These are phyloP conservation scores for Ganoderma sinense DNA, from an alignment of 1,284 basidiomycete species.

Conservation along the genomic window DNA sequence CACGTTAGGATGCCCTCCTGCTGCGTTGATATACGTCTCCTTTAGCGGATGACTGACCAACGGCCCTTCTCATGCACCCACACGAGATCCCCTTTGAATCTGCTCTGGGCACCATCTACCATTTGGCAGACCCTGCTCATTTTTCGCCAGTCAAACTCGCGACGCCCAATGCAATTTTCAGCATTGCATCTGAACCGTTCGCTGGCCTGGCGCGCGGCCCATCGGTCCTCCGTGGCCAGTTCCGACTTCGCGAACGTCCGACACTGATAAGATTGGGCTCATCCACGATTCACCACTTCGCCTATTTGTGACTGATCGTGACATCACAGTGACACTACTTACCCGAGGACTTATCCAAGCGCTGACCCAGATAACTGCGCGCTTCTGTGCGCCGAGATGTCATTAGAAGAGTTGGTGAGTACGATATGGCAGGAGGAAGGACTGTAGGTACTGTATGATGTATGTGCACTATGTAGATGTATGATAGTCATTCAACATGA, in stretches of 20 bases:
- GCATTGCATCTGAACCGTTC: conserved; percentile 2
- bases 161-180: conserved; percentile 14
- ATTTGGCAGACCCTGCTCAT: not conserved
- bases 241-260: conserved; percentile 14
- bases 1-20: not conserved
- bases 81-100: conserved; percentile 5
- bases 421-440: no score
- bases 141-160: not conserved
- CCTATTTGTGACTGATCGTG: no score
- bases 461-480: no score
- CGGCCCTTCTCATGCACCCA: conserved; percentile 12
- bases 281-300: no score
- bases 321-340: no score
- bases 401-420: no score
- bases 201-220: conserved; percentile 5
- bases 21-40: not conserved
- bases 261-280: conserved; percentile 15
- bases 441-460: no score
- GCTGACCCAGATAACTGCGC: no score
- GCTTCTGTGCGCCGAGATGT: no score
- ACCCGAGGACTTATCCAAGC: no score
- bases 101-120: conserved; percentile 1
- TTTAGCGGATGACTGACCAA: not conserved
- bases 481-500: no score
- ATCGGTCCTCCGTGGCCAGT: conserved; percentile 2